Base-by-base conservation (phyloP, 2,329 filamentous ascomycete genomes). In the Teratosphaeria destructans region DNA sequence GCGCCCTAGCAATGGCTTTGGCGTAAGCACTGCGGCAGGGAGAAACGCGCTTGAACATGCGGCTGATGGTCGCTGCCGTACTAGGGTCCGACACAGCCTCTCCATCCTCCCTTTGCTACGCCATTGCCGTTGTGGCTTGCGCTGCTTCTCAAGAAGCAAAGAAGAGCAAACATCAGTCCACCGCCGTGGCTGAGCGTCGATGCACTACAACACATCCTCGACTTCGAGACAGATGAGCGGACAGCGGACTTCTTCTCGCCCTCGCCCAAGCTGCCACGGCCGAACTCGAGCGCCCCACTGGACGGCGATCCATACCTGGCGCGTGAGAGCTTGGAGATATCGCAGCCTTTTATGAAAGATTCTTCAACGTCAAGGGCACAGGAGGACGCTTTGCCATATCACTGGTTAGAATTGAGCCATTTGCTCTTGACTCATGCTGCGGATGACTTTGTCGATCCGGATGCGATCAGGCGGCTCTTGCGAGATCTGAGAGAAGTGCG, bases 371-470 rank as follows among this genome's bases (percentile, higher is more conserved):
- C 86, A 23, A 78, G 83, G 54, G 83, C 87, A 1, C 84, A 86
- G 8, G 76, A 85, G 0, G 84, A 85, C 49, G 84, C 86, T 14
- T 78, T 99, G 35, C 94, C 94, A 0, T 97, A 95, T 72, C 93
- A 97, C 77, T 99, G 93, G 92, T 82, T 95, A 52, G 94, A 97
- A 75, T 77, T 97, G 8, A 87, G 88, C 19, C 91, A 96, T 74
- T 85, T 95, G 71, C 78, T 99, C 54, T 82, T 99, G 2, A 88
- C 92, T 54, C 87, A 90, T 59, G 92, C 92, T 3, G 81, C 84
- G 29, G 92, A 96, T 73, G 92, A 96, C 72, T 82, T 97, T 56
- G 81, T 83, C 39, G 79, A 87, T 0, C 81, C 89, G 2, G 86
- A 91, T 65, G 84, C 86, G 65, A 86, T 95, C 7, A 80, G 92